phyloP scores from a whole-genome alignment of 257 asterid species.

The Solanum appendiculatum region DNA sequence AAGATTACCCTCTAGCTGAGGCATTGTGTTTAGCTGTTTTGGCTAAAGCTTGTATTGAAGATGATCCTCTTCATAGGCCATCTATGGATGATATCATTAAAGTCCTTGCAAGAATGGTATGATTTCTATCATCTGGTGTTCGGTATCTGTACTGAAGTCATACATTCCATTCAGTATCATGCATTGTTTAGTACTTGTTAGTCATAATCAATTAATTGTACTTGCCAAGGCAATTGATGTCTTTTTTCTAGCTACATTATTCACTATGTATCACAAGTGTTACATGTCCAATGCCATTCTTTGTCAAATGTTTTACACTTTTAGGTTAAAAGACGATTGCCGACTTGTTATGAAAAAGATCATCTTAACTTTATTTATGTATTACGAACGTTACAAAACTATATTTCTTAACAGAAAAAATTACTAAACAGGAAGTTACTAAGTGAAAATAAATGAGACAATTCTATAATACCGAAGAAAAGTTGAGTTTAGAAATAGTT shows the following conservation, averaged over 20 bases:
- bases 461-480: no score
- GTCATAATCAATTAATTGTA: background rate
- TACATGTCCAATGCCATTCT: background rate
- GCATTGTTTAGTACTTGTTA: background rate
- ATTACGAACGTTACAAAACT: background rate
- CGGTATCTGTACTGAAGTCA: background rate
- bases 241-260: background rate
- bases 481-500: background rate
- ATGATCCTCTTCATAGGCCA: conserved; percentile 65
- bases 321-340: no score
- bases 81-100: conserved; percentile 70
- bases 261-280: background rate
- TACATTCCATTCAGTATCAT: background rate
- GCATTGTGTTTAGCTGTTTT: conserved; percentile 64
- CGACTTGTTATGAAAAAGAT: no score
- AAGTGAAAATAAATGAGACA: background rate
- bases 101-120: conserved; percentile 65
- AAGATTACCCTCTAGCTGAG: conserved; percentile 66
- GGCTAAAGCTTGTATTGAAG: conserved; percentile 72
- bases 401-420: background rate
- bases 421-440: no score
- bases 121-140: background rate
- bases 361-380: no score
- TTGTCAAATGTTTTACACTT: background rate
- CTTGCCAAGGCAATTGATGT: background rate